Percentiles rank a stretch among this genome's conserved stretches.
Evolutionary conservation across 331 rosid species (phyloP).

Genomic region (Malus hybrid): DNA sequence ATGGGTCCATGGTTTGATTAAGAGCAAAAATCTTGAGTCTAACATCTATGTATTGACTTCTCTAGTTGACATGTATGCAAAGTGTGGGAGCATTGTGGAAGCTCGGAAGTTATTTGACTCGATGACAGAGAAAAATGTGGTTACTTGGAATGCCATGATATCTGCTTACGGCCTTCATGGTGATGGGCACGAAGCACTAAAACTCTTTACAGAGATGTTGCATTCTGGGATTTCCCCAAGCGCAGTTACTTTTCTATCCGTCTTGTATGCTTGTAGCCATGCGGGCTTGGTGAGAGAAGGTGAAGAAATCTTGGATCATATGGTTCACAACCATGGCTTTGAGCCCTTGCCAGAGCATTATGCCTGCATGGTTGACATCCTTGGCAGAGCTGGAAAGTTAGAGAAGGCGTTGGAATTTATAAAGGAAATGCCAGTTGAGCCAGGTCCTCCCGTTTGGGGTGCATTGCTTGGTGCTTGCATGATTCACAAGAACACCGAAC

Average conservation of each 20-base stretch:
- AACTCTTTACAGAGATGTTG: slow-evolving; percentile 70
- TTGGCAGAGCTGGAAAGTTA: slow-evolving; percentile 83
- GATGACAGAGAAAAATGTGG: slow-evolving; percentile 61
- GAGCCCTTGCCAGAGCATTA: slow-evolving; percentile 77
- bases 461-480: slow-evolving; percentile 88
- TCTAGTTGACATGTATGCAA: slow-evolving; percentile 86
- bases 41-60: slow-evolving; percentile 79
- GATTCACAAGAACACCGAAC: slow-evolving; percentile 67
- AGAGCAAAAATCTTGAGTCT: slow-evolving; percentile 57
- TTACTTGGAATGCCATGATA: slow-evolving; percentile 97
- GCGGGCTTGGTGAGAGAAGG: slow-evolving; percentile 89
- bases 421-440: slow-evolving; percentile 65
- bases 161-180: slow-evolving; percentile 97
- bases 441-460: slow-evolving; percentile 88
- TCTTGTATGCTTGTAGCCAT: slow-evolving; percentile 93
- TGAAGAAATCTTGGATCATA: slow-evolving; percentile 54
- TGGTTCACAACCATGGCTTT: slow-evolving; percentile 60
- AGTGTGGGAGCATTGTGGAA: slow-evolving; percentile 76
- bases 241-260: slow-evolving; percentile 72
- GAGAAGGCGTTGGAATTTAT: slow-evolving; percentile 74
- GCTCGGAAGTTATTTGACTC: slow-evolving; percentile 68
- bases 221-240: slow-evolving; percentile 48
- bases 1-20: slow-evolving; percentile 76
- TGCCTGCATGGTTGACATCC: slow-evolving; percentile 96
- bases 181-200: slow-evolving; percentile 65